A percentile compares a stretch with the other conserved stretches of the same genome.
Evolutionary conservation across 169 alveolate species (phyloP).

Genomic region (Fabrea salina): DNA sequence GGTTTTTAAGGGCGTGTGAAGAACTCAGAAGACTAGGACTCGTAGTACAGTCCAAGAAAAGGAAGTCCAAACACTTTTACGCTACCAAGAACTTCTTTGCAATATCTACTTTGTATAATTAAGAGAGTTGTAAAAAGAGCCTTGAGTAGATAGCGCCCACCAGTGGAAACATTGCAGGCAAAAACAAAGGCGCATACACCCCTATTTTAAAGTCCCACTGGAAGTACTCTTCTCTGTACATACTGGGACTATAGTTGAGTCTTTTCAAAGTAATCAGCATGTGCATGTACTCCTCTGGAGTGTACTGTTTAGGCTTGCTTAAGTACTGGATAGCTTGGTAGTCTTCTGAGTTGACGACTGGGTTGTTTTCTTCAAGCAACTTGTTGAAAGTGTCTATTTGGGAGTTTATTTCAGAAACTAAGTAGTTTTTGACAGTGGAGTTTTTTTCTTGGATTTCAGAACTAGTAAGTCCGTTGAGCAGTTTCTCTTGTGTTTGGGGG

Average conservation of each 20-base stretch:
- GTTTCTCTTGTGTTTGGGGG: not conserved
- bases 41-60: too few species aligned
- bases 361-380: not conserved
- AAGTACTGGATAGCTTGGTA: not conserved
- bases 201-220: slow-evolving; percentile 33
- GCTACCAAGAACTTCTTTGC: too few species aligned
- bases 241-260: not conserved
- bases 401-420: not conserved
- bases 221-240: slow-evolving; percentile 5
- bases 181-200: slow-evolving; percentile 26
- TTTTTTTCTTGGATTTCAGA: not conserved
- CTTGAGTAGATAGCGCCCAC: slow-evolving; percentile 7
- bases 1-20: too few species aligned
- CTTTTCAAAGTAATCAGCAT: too few species aligned
- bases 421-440: not conserved
- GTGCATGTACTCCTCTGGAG: too few species aligned
- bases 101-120: too few species aligned
- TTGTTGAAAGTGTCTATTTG: not conserved
- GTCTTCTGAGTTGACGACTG: not conserved
- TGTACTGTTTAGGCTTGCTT: too few species aligned
- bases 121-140: too few species aligned
- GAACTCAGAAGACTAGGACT: too few species aligned
- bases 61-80: too few species aligned
- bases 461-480: not conserved
- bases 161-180: slow-evolving; percentile 13